A percentile compares a stretch with the other conserved stretches of the same genome.
These are phyloP conservation scores for Lagenaria siceraria DNA, from an alignment of 306 rosid species.

Conservation along the genomic window DNA sequence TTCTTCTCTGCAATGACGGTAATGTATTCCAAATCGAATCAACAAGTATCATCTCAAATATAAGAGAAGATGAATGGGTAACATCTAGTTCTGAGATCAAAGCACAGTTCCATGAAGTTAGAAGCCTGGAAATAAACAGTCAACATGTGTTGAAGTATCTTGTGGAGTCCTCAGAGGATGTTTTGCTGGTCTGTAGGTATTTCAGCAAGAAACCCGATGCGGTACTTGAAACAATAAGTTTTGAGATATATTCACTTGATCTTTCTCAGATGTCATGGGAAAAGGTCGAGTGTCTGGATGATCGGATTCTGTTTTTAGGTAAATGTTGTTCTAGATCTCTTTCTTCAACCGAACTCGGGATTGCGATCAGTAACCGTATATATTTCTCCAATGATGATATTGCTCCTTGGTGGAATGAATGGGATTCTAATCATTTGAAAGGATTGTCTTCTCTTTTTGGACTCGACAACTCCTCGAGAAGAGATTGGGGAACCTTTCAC, in stretches of 20 bases:
- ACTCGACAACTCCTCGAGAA: conserved; percentile 13
- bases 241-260: conserved; percentile 31
- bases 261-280: conserved; percentile 27
- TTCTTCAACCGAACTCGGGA: conserved; percentile 32
- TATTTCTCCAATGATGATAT: conserved; percentile 40
- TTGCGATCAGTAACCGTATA: conserved; percentile 20
- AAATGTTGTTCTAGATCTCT: conserved; percentile 45
- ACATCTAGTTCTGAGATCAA: conserved; percentile 14
- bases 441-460: conserved; percentile 25
- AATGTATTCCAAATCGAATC: conserved; percentile 27
- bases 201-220: conserved; percentile 18
- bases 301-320: conserved; percentile 33
- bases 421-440: conserved; percentile 42
- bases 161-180: conserved; percentile 38
- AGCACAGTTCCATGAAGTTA: conserved; percentile 24
- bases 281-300: conserved; percentile 27
- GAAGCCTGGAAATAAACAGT: conserved; percentile 16
- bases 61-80: conserved; percentile 2
- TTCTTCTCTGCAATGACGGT: conserved; percentile 30
- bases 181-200: conserved; percentile 44
- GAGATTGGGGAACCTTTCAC: conserved; percentile 42
- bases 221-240: conserved; percentile 24
- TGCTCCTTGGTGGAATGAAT: conserved; percentile 61
- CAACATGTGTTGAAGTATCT: conserved; percentile 30
- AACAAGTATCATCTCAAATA: conserved; percentile 4